Base-by-base conservation (phyloP, 495 filamentous ascomycete species). In the Cetradonia linearis region DNA sequence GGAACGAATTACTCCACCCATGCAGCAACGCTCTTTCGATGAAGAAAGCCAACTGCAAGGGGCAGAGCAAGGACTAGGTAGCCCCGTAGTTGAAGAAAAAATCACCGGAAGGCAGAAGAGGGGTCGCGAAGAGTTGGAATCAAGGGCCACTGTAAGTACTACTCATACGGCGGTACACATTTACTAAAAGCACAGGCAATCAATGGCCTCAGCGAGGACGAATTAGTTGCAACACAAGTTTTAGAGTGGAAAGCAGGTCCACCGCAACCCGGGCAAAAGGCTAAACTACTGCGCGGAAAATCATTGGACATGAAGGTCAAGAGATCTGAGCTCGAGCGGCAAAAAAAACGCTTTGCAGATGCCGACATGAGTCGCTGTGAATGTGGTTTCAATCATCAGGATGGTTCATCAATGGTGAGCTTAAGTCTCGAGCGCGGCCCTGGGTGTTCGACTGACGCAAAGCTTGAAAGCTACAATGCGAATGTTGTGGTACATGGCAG, bases 401-500 rank as follows among this genome's bases (percentile, higher is more conserved):
- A 77, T 61, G 50, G 30, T 34, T 62, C 62, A 48, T 63, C 58
- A 9, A 77, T 79, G 77, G 77, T 79, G 63, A 56, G 69, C 18
- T 55, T 27, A 36, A 3, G 11, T 16, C 23, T 60, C 30, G 20
- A 10, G 20, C 13, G 31, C 38, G 10, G 38, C 30, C 14, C 27
- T 55, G 30, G 53, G 64, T 53, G 64, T 44, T 38, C 33, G 8
- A 27, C 27, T 58, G 36, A 52, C 13, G 62, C 63, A 65, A 54
- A 67, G 16, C 25, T 40, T 30, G 7, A 31, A 25, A 80, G 77
- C 64, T 78, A 28, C 59, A 71, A 60, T 81, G 78, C 59, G 58
- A 53, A 42, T 78, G 72, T 60, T 81, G 78, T 61, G 59, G 70
- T 37, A 76, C 69, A 20, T 74, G 67, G 64, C 78, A 81, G 60